phyloP scores from a whole-genome alignment of 2,329 filamentous ascomycete genomes.

The Pestalotiopsis sp. region DNA sequence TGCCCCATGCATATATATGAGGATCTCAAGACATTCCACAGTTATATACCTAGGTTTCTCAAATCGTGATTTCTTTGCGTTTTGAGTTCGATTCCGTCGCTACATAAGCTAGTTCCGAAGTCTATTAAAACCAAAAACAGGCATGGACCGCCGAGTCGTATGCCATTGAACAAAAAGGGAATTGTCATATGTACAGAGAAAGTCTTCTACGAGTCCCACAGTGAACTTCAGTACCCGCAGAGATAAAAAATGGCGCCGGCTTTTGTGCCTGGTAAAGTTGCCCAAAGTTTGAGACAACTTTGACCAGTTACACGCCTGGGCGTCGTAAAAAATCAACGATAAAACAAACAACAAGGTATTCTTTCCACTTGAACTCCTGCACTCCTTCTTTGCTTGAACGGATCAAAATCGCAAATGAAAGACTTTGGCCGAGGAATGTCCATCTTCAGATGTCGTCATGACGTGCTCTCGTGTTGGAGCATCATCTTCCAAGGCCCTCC shows the following conservation, averaged over 20 bases:
- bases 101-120: not conserved
- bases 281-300: not conserved
- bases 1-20: too few relatives aligned
- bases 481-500: not conserved
- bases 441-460: not conserved
- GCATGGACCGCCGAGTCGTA: not conserved
- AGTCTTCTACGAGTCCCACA: slow-evolving; percentile 3
- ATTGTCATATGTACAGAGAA: slow-evolving; percentile 8
- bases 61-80: not conserved
- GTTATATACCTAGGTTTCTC: not conserved
- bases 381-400: not conserved
- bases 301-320: not conserved
- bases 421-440: not conserved
- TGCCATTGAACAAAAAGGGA: not conserved
- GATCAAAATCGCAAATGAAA: not conserved
- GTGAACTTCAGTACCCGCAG: not conserved
- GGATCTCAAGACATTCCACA: not conserved
- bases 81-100: not conserved
- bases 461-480: not conserved
- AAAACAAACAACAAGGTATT: slow-evolving; percentile 4
- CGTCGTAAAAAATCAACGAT: not conserved
- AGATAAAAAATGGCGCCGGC: not conserved
- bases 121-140: slow-evolving; percentile 10
- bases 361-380: slow-evolving; percentile 5
- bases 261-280: not conserved